Conservation (phyloP, 148 eudicot species). For the Rhododendron henanense region DNA sequence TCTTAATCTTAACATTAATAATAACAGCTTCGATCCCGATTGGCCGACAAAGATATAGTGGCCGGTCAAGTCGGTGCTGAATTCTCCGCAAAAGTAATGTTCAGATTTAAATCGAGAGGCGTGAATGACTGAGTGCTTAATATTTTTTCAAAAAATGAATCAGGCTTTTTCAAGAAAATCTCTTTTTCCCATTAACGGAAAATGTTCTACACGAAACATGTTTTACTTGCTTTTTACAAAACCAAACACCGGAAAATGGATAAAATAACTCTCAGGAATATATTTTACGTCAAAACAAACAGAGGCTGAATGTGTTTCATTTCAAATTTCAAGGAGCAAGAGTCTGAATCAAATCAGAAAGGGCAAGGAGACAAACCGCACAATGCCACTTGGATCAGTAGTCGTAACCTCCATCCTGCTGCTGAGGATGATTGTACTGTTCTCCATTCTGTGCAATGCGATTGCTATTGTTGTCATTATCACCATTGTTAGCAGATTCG, state of each 20-base stretch:
- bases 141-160: not conserved
- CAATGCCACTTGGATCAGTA: constrained; percentile 10
- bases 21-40: not conserved
- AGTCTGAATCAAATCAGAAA: not conserved
- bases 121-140: not conserved
- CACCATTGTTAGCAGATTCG: constrained; percentile 32
- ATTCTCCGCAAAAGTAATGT: not conserved
- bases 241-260: not conserved
- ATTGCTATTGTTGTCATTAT: constrained; percentile 26
- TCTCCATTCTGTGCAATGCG: constrained; percentile 34
- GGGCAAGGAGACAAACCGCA: constrained; percentile 44
- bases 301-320: not conserved
- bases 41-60: not conserved
- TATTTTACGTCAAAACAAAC: not conserved
- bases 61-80: not conserved
- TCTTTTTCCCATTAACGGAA: not conserved
- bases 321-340: not conserved
- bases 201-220: not conserved
- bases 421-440: constrained; percentile 28
- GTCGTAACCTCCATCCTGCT: constrained; percentile 23
- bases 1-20: not conserved
- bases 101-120: not conserved
- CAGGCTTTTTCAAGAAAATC: not conserved
- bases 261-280: not conserved
- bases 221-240: not conserved